Percentiles rank a stretch among this genome's conserved stretches.
These are phyloP conservation scores for Colletotrichum tofieldiae DNA, from an alignment of 2,329 filamentous ascomycete species.

Conservation along the genomic window DNA sequence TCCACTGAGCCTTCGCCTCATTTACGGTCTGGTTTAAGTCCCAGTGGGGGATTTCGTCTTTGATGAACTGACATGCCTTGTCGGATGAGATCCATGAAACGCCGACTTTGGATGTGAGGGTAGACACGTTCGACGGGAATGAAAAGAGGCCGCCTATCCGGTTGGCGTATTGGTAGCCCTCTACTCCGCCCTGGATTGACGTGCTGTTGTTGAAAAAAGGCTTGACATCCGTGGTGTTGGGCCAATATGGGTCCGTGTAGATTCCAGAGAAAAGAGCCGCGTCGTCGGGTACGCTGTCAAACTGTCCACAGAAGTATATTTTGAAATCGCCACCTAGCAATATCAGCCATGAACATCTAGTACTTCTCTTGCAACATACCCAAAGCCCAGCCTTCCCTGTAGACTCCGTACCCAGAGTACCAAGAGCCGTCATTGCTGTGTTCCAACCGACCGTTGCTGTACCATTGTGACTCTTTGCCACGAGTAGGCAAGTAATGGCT, in stretches of 20 bases:
- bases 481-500: constrained; percentile 64
- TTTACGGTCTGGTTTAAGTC: constrained; percentile 48
- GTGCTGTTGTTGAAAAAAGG: constrained; percentile 66
- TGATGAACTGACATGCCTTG: too few species aligned
- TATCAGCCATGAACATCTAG: background rate
- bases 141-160: constrained; percentile 67
- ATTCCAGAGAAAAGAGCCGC: constrained; percentile 58
- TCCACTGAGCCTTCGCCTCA: constrained; percentile 61
- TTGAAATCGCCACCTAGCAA: constrained; percentile 56
- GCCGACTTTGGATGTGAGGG: constrained; percentile 59
- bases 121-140: constrained; percentile 55
- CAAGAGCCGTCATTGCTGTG: constrained; percentile 54
- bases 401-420: constrained; percentile 64
- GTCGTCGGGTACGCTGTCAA: constrained; percentile 51
- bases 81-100: too few species aligned
- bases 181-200: constrained; percentile 65
- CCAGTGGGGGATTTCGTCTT: too few species aligned
- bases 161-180: constrained; percentile 67
- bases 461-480: constrained; percentile 58
- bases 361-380: background rate
- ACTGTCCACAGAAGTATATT: constrained; percentile 60
- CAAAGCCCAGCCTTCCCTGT: constrained; percentile 61
- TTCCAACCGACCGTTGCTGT: constrained; percentile 58
- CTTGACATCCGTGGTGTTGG: constrained; percentile 49
- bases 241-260: constrained; percentile 61